Evolutionary conservation across 2,329 filamentous ascomycete species (phyloP), one percentile per base, ranked within the genome.

Genomic region (Emergomyces africanus): DNA sequence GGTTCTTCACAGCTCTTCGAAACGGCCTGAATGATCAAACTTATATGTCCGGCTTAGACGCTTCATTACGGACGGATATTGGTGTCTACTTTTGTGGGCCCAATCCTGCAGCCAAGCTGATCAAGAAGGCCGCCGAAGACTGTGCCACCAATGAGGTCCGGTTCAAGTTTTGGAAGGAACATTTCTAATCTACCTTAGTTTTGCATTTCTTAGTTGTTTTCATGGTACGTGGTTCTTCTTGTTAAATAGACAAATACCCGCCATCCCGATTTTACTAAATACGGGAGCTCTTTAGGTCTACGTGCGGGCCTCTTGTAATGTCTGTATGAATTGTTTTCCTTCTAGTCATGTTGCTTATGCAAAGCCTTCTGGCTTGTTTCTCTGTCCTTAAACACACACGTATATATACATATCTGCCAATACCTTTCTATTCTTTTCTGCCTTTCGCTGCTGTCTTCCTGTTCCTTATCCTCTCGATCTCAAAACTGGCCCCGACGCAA

Each of bases 151-250:
- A 83, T 63, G 88, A 95, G 66, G 90, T 99, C 60, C 83, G 86
- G 68, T 99, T 97, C 78, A 88, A 89, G 67, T 99, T 99, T 79
- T 99, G 94, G 94, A 99, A 99, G 78, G 94, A 99, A 75, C 92
- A 99, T 69, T 78, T 78, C 63, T 78, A 67, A 50, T 68, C 61
- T 65, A 67, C 23, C n/a, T n/a, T 30, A 28, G 25, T 28, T 55
- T 25, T 20, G n/a, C n/a, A n/a, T 8, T 3, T 5, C 14, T 39
- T 54, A 1, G 30, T 25, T 48, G 33, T 28, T 8, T 37, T 39
- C n/a, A 12, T 23, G 33, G n/a, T 54, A 15, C 33, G 50, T 54
- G 30, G 15, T n/a, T 9, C 15, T 23, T 18, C 5, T 12, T 14
- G 18, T 54, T 54, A 39, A 37, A 54, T 23, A 54, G n/a, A 33